A percentile compares a stretch with the other conserved stretches of the same genome.
Evolutionary conservation across 2,329 filamentous ascomycete genomes (phyloP).

Genomic region (Colletotrichum sp.): DNA sequence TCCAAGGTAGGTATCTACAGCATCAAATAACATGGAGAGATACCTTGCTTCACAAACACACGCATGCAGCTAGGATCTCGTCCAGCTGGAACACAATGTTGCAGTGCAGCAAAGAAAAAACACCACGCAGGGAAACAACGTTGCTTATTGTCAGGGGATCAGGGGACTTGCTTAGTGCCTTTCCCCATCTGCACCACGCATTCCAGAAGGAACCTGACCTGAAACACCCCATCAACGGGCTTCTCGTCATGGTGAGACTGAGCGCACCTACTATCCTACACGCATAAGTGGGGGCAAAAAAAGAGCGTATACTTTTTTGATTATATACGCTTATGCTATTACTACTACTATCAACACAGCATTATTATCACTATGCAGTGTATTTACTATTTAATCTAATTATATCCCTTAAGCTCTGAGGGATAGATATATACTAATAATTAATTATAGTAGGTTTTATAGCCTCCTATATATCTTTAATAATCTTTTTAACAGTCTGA

Average conservation of each 20-base stretch:
- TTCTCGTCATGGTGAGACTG: background rate
- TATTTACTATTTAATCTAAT: no score
- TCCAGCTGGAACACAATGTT: background rate
- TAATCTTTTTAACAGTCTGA: no score
- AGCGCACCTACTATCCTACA: background rate
- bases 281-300: no score
- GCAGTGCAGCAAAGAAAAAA: background rate
- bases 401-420: no score
- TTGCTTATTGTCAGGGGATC: background rate
- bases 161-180: background rate
- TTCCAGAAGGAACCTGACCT: constrained; percentile 13
- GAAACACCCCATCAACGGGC: constrained; percentile 5
- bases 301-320: no score
- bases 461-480: no score
- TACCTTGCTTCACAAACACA: background rate
- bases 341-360: no score
- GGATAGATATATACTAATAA: no score
- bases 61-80: background rate
- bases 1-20: background rate
- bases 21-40: no score
- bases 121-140: background rate
- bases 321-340: no score
- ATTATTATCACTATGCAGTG: no score
- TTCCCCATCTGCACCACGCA: background rate
- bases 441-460: no score